Evolutionary conservation across 495 filamentous ascomycete genomes (phyloP).

Genomic region (Aspergillus olivimuriae): DNA sequence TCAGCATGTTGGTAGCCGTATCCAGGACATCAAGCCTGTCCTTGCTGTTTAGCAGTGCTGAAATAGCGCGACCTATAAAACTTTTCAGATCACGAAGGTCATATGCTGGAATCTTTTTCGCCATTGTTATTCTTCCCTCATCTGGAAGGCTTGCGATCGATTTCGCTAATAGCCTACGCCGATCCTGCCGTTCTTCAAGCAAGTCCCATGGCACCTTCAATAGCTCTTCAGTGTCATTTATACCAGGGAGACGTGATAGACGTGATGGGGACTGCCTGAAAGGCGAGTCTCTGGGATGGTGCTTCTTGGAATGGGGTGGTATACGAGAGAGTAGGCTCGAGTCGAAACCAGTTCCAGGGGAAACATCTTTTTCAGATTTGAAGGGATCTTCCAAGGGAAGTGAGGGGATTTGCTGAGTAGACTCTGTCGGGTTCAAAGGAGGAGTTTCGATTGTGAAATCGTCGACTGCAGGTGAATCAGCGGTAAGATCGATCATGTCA

Average conservation of each 20-base stretch:
- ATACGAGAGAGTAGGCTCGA: neutral
- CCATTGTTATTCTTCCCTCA: constrained; percentile 11
- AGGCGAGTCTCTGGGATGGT: neutral
- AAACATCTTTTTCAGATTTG: constrained; percentile 3
- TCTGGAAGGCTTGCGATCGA: constrained; percentile 11
- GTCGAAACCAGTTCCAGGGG: constrained; percentile 15
- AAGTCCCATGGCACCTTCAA: constrained; percentile 10
- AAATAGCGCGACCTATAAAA: constrained; percentile 7
- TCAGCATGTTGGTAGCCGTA: constrained; percentile 4
- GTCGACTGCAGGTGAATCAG: constrained; percentile 16
- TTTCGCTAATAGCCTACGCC: constrained; percentile 27
- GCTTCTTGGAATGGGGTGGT: too few species aligned
- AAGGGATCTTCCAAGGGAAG: neutral
- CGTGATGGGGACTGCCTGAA: neutral
- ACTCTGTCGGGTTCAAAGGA: constrained; percentile 29
- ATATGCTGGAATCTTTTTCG: constrained; percentile 9
- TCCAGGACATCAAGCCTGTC: constrained; percentile 8
- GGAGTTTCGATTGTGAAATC: constrained; percentile 21
- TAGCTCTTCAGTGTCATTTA: constrained; percentile 22
- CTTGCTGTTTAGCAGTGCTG: constrained; percentile 6
- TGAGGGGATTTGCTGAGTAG: constrained; percentile 1
- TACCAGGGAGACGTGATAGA: constrained; percentile 14
- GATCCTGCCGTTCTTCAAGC: constrained; percentile 26
- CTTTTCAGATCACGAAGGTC: neutral
- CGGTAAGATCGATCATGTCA: constrained; percentile 26